phyloP scores from a whole-genome alignment of 441 rosid genomes.

The Populus hybrid region DNA sequence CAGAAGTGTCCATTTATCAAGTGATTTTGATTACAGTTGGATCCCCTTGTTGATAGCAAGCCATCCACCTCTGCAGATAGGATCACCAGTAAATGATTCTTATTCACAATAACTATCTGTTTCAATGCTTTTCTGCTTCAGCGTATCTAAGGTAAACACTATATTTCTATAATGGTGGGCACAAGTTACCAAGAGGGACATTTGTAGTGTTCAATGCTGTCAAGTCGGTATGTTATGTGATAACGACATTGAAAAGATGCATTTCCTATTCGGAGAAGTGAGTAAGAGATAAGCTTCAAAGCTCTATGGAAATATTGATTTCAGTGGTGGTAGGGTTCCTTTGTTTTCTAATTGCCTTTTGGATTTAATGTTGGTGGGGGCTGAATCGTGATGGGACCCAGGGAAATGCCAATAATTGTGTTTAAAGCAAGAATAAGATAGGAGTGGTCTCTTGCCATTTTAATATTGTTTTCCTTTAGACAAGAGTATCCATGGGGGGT shows the following conservation, averaged over 20 bases:
- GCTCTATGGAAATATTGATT: constrained; percentile 21
- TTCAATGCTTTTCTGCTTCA: neutral
- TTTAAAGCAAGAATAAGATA: constrained; percentile 24
- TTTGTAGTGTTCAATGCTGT: constrained; percentile 7
- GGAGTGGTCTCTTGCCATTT: constrained; percentile 28
- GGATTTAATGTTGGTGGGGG: constrained; percentile 26
- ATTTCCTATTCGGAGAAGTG: constrained; percentile 14
- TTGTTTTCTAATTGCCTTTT: neutral
- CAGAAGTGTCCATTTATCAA: too few relatives aligned
- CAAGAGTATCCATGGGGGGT: constrained; percentile 38
- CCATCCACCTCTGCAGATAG: neutral
- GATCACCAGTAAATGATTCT: neutral
- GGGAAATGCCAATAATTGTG: constrained; percentile 42
- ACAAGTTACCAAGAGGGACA: neutral
- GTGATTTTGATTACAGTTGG: neutral
- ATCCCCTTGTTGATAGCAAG: neutral
- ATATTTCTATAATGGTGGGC: neutral
- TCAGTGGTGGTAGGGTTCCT: constrained; percentile 38
- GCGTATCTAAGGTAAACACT: neutral
- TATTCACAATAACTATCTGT: neutral
- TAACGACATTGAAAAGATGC: constrained; percentile 11
- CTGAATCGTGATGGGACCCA: constrained; percentile 20
- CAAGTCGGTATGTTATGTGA: constrained; percentile 21
- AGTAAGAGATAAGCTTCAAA: constrained; percentile 34
- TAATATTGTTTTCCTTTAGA: too few relatives aligned